A percentile compares a stretch with the other conserved stretches of the same genome.
These are phyloP conservation scores for Naematelia encephala DNA, from an alignment of 768 basidiomycete species.

Conservation along the genomic window DNA sequence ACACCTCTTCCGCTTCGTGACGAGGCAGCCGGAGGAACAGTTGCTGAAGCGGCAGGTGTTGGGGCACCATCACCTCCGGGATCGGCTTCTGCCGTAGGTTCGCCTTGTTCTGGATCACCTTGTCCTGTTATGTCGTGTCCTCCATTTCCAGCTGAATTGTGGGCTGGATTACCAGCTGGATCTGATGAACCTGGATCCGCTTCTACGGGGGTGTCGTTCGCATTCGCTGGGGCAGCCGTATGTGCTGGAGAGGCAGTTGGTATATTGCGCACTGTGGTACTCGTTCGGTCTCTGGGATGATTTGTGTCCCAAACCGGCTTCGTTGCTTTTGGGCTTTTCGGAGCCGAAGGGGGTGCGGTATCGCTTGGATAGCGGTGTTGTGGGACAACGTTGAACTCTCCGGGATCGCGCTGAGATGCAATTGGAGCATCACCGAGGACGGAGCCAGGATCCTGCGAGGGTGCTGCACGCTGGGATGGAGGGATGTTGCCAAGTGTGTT, in stretches of 20 bases:
- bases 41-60: constrained; percentile 1
- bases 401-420: neutral
- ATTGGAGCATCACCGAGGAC: constrained; percentile 1
- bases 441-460: constrained; percentile 10
- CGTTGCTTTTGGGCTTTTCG: constrained; percentile 4
- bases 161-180: neutral
- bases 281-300: constrained; percentile 11
- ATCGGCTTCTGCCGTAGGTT: constrained; percentile 3
- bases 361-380: neutral
- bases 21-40: constrained; percentile 13
- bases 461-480: constrained; percentile 9
- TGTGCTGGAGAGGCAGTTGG: neutral
- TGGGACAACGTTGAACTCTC: neutral
- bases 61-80: constrained; percentile 9
- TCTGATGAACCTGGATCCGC: neutral
- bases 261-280: neutral
- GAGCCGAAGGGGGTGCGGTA: constrained; percentile 1
- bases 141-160: constrained; percentile 5
- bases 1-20: constrained; percentile 20
- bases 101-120: constrained; percentile 1
- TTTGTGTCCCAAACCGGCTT: constrained; percentile 26
- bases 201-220: neutral
- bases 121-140: neutral
- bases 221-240: neutral
- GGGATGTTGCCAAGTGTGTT: constrained; percentile 10